Conservation (phyloP, 495 filamentous ascomycete species). For the Copromyces sp. region DNA sequence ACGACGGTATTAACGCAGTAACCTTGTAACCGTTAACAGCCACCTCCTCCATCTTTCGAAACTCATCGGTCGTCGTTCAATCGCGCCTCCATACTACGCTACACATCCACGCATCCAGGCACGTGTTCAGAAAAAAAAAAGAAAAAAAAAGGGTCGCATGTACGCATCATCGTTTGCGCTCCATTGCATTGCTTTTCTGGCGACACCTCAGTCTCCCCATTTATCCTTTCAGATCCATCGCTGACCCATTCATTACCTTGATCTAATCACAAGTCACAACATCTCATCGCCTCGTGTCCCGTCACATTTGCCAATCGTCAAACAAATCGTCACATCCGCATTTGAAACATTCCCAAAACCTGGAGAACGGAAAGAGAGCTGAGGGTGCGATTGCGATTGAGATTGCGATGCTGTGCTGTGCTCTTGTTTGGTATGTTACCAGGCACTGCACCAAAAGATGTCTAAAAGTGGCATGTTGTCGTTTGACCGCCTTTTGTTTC, state of each 20-base stretch:
- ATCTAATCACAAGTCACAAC: background rate
- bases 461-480: background rate
- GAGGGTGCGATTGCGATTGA: background rate
- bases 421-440: background rate
- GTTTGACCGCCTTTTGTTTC: background rate
- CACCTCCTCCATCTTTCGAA: background rate
- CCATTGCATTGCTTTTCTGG: background rate
- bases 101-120: background rate
- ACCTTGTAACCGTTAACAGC: background rate
- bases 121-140: background rate
- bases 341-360: background rate
- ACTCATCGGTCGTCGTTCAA: background rate
- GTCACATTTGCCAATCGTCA: background rate
- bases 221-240: background rate
- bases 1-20: background rate
- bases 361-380: background rate
- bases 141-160: background rate
- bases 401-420: background rate
- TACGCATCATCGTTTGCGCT: background rate
- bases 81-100: background rate
- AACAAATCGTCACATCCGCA: background rate
- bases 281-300: background rate
- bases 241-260: background rate
- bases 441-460: background rate
- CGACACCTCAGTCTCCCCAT: background rate